Evolutionary conservation across 2,329 filamentous ascomycete species (phyloP), one percentile per base, ranked within the genome.

Genomic region (Cordyceps tenuipes): DNA sequence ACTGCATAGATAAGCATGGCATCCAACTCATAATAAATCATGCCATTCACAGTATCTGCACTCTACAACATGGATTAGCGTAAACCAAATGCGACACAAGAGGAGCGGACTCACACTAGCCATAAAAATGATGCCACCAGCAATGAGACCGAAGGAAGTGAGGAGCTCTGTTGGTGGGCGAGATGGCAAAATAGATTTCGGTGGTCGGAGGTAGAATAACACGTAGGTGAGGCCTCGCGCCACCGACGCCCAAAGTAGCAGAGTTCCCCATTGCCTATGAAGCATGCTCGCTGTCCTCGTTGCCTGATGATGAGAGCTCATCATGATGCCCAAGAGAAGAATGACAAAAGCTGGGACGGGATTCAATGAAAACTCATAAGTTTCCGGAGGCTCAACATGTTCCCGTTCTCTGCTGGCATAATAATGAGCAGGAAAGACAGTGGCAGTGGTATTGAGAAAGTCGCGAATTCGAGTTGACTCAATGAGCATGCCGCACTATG

Each of bases 1-100:
- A 96, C 82, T 0, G 91, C 96, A 73, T 96, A 96, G 63, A 91
- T 84, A 73, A 96, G 94, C 91, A 96, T 97, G 64, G 90, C 90
- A 68, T 96, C 89, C 17, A 96, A 76, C 4, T 86, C 74, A 69
- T 92, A 87, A 60, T 82, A 80, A 62, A 92, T 86, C 77, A 96
- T 90, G n/a, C 85, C 84, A 10, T 79, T 72, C 29, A 97, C 82
- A 0, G 88, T 88, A 68, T 95, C 91, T 60, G 83, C 82, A 63
- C 89, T 88, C 85, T 89, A 63, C 52, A 47, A 26, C 7, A 43
- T 41, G 31, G 29, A 61, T 72, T 63, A 71, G 65, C 60, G 34
- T 39, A 6, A 15, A 43, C 4, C 39, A 44, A 19, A 7, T 34
- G 13, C 5, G 9, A 9, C 12, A 7, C n/a, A 17, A 26, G 15